Evolutionary conservation across 768 basidiomycete species (phyloP), one percentile per base, ranked within the genome.

Genomic region (Amanita exitialis): DNA sequence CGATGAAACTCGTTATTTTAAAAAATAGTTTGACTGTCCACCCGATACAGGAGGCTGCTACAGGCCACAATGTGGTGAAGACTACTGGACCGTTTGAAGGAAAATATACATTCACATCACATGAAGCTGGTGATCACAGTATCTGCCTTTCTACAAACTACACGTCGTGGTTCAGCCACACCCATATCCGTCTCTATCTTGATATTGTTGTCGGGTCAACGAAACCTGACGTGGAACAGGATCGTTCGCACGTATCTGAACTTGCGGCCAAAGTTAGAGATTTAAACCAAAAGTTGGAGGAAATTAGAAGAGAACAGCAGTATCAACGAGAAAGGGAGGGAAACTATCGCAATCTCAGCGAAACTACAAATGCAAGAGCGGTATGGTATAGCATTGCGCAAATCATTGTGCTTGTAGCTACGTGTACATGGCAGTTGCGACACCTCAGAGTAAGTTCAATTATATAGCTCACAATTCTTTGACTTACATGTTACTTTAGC

Each of bases 311-410:
- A 21, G 96, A 98, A 68, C 96, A 99, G 69, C 90, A 94, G 67
- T 99, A 97, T 63, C 95, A 98, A 71, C 77, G 96, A 38, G 95
- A 99, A 69, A 74, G 96, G 57, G 96, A 99, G 68, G 75, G 88
- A 9, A 85, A 89, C 58, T 99, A 87, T 63, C 73, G 96, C 35
- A 72, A 92, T 67, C 66, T 97, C 55, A 93, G 90, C 58, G 96
- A 99, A 67, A 65, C 68, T 13, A 95, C 91, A 35, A 99, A 99
- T 68, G 70, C 84, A n/a, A 72, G 83, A 53, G 93, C 96, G 1
- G 88, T 98, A 41, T 98, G 91, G 90, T 98, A 96, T 67, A 92
- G 84, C 60, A 43, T 97, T 23, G 75, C 80, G 30, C 95, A 99
- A 73, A 90, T 98, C 52, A 66, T 77, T 12, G 83, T 95, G 9